Conservation (phyloP, 208 protist species). For the Acanthamoeba lenticulata region DNA sequence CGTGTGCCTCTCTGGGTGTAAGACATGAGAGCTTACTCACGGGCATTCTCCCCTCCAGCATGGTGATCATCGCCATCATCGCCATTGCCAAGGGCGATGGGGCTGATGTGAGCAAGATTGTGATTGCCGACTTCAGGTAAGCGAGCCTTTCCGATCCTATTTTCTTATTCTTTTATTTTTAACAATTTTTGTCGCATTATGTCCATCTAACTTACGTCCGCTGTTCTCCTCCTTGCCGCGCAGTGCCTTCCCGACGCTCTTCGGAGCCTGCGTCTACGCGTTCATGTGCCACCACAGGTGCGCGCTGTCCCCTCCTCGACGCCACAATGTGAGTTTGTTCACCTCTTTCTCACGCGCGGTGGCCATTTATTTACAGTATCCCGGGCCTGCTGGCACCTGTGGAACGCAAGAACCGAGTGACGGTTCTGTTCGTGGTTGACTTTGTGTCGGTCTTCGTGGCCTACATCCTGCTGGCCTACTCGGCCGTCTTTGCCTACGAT, state of each 20-base stretch:
- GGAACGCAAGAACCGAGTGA: slow-evolving; percentile 7
- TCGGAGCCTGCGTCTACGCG: slow-evolving; percentile 78
- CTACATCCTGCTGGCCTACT: slow-evolving; percentile 18
- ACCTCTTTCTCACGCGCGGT: slow-evolving; percentile 71
- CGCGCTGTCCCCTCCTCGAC: slow-evolving; percentile 56
- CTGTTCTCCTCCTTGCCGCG: background rate
- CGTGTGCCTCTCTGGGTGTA: background rate
- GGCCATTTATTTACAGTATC: slow-evolving; percentile 73
- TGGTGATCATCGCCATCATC: slow-evolving; percentile 82
- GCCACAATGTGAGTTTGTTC: slow-evolving; percentile 70
- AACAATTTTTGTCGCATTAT: too few relatives aligned
- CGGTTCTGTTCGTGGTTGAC: background rate
- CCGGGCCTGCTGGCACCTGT: slow-evolving; percentile 57
- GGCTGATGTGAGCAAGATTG: slow-evolving; percentile 43
- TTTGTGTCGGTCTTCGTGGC: background rate
- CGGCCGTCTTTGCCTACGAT: background rate
- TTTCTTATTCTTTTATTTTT: too few relatives aligned
- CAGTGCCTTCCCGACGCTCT: slow-evolving; percentile 69
- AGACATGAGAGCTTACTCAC: too few relatives aligned
- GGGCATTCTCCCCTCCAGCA: slow-evolving; percentile 27
- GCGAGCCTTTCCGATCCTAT: too few relatives aligned
- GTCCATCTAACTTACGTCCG: too few relatives aligned
- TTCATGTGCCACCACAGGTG: slow-evolving; percentile 84
- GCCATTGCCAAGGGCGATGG: slow-evolving; percentile 78
- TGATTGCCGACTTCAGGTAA: slow-evolving; percentile 70